phyloP scores from a whole-genome alignment of 257 asterid genomes.

The Solanum corneliomulleri region DNA sequence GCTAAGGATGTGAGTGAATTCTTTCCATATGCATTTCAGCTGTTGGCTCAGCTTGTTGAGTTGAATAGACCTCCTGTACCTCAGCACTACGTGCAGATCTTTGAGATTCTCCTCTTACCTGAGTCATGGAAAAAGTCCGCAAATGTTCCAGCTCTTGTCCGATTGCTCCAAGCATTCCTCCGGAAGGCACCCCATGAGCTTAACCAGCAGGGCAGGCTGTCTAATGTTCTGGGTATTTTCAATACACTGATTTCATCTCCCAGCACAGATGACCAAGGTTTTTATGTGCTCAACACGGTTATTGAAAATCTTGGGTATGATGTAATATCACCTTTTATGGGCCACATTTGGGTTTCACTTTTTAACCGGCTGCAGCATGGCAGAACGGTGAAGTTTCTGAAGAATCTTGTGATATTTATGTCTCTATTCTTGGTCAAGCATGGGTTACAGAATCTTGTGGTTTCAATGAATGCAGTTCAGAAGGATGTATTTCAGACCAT shows the following conservation, averaged over 20 bases:
- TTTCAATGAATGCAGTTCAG: slow-evolving; percentile 71
- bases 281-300: slow-evolving; percentile 90
- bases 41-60: slow-evolving; percentile 93
- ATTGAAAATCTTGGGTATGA: slow-evolving; percentile 76
- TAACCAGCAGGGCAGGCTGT: slow-evolving; percentile 62
- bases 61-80: slow-evolving; percentile 55
- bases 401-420: slow-evolving; percentile 73
- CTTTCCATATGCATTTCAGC: slow-evolving; percentile 87
- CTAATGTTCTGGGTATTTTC: slow-evolving; percentile 73
- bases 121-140: slow-evolving; percentile 84
- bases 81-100: slow-evolving; percentile 60
- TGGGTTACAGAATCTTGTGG: slow-evolving; percentile 57
- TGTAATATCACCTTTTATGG: slow-evolving; percentile 41
- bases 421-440: slow-evolving; percentile 80
- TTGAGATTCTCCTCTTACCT: slow-evolving; percentile 62
- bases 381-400: slow-evolving; percentile 52
- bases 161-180: slow-evolving; percentile 88
- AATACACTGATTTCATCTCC: slow-evolving; percentile 49
- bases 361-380: slow-evolving; percentile 55
- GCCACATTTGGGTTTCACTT: slow-evolving; percentile 71
- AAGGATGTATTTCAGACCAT: slow-evolving; percentile 43
- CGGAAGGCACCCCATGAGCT: slow-evolving; percentile 79
- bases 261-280: slow-evolving; percentile 79
- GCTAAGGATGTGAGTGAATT: slow-evolving; percentile 65
- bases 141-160: slow-evolving; percentile 86